Evolutionary conservation across 176 grass and related monocot species (phyloP).

Genomic region (Aegilops longissima): DNA sequence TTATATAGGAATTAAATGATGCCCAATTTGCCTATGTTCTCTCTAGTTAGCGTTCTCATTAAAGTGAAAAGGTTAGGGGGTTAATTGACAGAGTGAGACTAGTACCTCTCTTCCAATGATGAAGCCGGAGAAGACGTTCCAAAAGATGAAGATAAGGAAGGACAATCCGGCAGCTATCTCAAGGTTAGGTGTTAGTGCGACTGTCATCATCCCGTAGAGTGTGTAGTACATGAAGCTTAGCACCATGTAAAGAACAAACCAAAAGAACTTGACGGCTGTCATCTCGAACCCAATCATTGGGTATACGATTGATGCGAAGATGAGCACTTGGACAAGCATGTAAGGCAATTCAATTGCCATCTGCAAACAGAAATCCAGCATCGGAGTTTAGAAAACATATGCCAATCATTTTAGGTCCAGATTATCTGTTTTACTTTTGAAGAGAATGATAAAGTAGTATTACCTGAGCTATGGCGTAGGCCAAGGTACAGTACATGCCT

Average conservation of each 20-base stretch:
- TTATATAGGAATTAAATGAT: not conserved
- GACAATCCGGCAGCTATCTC: constrained; percentile 71
- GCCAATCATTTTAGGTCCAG: not conserved
- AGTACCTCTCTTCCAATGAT: constrained; percentile 62
- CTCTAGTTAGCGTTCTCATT: not conserved
- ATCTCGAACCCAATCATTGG: constrained; percentile 72
- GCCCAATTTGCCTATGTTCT: not conserved
- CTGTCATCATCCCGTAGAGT: constrained; percentile 78
- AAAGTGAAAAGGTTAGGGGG: not conserved
- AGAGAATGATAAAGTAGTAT: not conserved
- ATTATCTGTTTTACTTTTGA: not conserved
- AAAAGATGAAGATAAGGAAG: constrained; percentile 72
- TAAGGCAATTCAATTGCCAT: constrained; percentile 56
- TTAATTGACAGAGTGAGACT: not conserved
- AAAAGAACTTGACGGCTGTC: constrained; percentile 47
- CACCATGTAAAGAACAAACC: constrained; percentile 65
- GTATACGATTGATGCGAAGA: constrained; percentile 54
- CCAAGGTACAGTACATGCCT: constrained; percentile 72
- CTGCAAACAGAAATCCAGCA: constrained; percentile 26
- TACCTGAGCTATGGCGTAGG: constrained; percentile 75
- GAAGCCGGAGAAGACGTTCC: constrained; percentile 79
- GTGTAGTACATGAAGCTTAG: constrained; percentile 74
- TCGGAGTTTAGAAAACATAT: not conserved
- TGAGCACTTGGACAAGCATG: constrained; percentile 59
- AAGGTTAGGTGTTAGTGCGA: constrained; percentile 65